These are phyloP conservation scores for Gelatoporia subvermispora DNA, from an alignment of 768 basidiomycete genomes.

Conservation along the genomic window DNA sequence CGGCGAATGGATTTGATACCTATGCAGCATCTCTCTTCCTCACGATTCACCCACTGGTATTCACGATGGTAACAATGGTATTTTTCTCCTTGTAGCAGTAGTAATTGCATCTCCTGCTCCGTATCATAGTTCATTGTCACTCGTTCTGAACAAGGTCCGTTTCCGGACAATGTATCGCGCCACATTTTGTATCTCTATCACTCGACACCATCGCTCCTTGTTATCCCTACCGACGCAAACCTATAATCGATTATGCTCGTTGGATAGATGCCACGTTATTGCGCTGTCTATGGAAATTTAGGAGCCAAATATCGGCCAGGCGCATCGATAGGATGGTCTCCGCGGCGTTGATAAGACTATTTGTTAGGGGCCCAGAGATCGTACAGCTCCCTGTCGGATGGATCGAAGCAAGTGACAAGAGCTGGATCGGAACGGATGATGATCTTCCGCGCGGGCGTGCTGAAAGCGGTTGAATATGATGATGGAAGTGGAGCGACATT, in stretches of 20 bases:
- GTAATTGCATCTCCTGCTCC: not conserved
- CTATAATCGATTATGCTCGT: no score
- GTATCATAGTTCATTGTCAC: not conserved
- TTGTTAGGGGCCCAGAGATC: slow-evolving; percentile 65
- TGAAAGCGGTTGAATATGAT: slow-evolving; percentile 6
- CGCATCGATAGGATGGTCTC: no score
- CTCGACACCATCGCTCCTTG: not conserved
- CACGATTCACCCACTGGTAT: no score
- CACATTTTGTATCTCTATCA: not conserved
- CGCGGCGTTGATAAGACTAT: slow-evolving; percentile 6
- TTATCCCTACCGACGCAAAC: no score
- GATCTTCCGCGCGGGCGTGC: slow-evolving; percentile 29
- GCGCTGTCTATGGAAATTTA: no score
- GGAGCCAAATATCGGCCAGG: no score
- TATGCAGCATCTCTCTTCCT: no score
- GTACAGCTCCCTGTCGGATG: slow-evolving; percentile 71
- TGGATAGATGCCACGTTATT: no score
- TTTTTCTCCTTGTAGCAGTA: not conserved
- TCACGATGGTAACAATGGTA: no score
- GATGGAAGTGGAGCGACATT: not conserved
- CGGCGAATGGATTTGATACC: slow-evolving; percentile 22
- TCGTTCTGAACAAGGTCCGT: slow-evolving; percentile 2
- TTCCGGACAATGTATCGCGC: not conserved
- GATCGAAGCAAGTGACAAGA: slow-evolving; percentile 70
- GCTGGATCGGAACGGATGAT: slow-evolving; percentile 61